Evolutionary conservation across 495 filamentous ascomycete genomes (phyloP), one percentile per base, ranked within the genome.

Genomic region (Pyrenula aspistea): DNA sequence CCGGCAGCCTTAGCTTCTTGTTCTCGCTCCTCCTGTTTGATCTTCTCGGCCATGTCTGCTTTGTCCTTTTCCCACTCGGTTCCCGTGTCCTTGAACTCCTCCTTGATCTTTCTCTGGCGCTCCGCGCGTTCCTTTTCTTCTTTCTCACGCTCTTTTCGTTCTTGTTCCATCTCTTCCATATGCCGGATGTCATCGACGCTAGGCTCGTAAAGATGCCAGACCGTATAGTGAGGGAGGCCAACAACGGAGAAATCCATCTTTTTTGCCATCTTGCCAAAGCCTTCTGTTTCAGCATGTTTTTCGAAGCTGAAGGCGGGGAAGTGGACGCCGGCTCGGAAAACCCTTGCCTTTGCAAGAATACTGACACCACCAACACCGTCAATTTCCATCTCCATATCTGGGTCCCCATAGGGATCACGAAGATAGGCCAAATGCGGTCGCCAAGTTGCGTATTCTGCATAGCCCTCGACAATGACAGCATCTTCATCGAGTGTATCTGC

Each of bases 311-410:
- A 99, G 2, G 93, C 93, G 10, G 93, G 93, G 74, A 99, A 99
- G 69, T 99, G 94, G 23, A 93, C 92, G 31, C 93, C 93, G 49
- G 87, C 83, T 60, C 93, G 82, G 74, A 97, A 99, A 1, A 99
- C 93, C 53, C 80, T 85, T 0, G 93, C 93, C 73, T 97, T 99
- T 2, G 93, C 91, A 61, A 99, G 76, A 64, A 99, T 99, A 71
- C 89, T 95, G 58, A 99, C 93, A 63, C 93, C 93, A 52, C 93
- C 93, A 19, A 99, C 90, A 55, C 93, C 93, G 63, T 99, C 93
- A 61, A 99, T 89, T 62, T 99, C 94, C 93, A 99, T 96, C 68
- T 99, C 94, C 85, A 97, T 95, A 68, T 99, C 94, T 1, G 91
- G 91, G 62, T 99, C 92, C 31, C 94, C 94, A 63, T 95, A 97